Conservation (phyloP, 2,329 filamentous ascomycete species). For the Rugonectria rugulosa region DNA sequence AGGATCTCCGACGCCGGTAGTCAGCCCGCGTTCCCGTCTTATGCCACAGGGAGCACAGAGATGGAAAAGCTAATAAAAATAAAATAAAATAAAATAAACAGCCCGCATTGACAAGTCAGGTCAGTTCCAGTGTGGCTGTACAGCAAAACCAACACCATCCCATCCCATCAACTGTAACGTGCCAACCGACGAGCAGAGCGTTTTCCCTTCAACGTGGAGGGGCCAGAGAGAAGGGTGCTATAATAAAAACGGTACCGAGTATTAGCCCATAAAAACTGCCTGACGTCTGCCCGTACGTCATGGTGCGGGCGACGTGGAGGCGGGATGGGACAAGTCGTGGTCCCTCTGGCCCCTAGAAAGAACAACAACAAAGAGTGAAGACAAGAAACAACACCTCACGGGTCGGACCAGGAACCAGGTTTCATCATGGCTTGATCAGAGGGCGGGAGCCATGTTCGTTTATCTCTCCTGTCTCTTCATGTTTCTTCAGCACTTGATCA, state of each 20-base stretch:
- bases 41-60: background rate
- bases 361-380: no score
- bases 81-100: background rate
- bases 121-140: background rate
- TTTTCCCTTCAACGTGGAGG: no score
- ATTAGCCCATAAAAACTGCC: background rate
- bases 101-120: background rate
- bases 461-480: no score
- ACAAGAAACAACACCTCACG: no score
- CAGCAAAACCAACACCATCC: background rate
- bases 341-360: no score
- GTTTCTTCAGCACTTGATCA: no score
- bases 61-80: background rate
- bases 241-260: background rate
- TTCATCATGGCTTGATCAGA: background rate
- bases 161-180: background rate
- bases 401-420: no score
- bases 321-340: no score
- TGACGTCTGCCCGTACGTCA: conserved; percentile 14
- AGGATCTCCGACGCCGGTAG: conserved; percentile 13
- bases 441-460: background rate
- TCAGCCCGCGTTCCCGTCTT: conserved; percentile 1
- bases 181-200: background rate
- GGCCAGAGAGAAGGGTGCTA: background rate
- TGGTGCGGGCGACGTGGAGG: conserved; percentile 15